Conservation (phyloP, 1,284 basidiomycete species). For the Paramarasmius palmivorus region DNA sequence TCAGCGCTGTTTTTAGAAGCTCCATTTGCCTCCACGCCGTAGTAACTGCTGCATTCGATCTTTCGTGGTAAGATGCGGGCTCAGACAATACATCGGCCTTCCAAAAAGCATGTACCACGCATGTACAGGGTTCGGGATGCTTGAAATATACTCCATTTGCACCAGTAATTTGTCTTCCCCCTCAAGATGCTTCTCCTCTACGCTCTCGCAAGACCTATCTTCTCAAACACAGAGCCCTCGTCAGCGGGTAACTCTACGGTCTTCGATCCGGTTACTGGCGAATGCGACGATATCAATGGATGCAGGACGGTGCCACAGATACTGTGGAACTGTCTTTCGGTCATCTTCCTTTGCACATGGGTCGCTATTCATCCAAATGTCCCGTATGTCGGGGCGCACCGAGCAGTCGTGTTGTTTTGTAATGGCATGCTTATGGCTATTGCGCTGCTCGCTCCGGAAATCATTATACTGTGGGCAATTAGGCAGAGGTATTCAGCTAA, state of each 20-base stretch:
- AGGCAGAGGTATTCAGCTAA: constrained; percentile 24
- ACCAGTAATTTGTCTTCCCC: too few species aligned
- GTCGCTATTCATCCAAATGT: constrained; percentile 34
- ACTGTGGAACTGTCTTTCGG: constrained; percentile 28
- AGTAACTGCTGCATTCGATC: too few species aligned
- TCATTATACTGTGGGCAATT: constrained; percentile 26
- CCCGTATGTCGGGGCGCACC: constrained; percentile 14
- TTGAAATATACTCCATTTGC: too few species aligned
- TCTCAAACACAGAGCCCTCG: too few species aligned
- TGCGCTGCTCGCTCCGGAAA: constrained; percentile 25
- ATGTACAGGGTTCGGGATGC: too few species aligned
- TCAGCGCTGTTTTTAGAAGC: too few species aligned
- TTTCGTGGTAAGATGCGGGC: too few species aligned
- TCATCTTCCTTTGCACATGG: constrained; percentile 35
- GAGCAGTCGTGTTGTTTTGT: background rate
- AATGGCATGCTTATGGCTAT: constrained; percentile 20
- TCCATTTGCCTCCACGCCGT: too few species aligned
- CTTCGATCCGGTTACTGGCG: background rate
- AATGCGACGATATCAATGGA: background rate
- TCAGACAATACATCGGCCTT: too few species aligned
- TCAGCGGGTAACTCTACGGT: background rate
- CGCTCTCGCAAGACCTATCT: too few species aligned
- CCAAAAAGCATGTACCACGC: too few species aligned
- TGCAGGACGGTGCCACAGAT: constrained; percentile 15
- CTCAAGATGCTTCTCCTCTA: too few species aligned